These are phyloP conservation scores for Streptanthus diversifolius DNA, from an alignment of 345 rosid species.

Conservation along the genomic window DNA sequence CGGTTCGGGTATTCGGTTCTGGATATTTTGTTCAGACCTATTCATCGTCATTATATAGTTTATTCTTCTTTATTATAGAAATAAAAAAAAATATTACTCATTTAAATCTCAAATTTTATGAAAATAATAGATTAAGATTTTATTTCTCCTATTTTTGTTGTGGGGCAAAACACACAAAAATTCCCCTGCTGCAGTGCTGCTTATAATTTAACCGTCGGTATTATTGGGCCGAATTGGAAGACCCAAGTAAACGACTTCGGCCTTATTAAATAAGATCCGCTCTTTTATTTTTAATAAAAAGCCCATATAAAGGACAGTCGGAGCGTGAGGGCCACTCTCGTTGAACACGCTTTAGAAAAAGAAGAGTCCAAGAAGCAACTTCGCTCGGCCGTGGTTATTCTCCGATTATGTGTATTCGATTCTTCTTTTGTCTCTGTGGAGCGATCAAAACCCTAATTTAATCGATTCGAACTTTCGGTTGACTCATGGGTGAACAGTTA, in stretches of 20 bases:
- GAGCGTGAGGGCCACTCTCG: constrained; percentile 21
- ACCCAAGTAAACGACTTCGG: background rate
- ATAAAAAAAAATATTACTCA: background rate
- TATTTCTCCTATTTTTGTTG: too few relatives aligned
- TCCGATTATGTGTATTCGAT: constrained; percentile 13
- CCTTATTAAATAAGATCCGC: background rate
- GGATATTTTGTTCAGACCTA: too few relatives aligned
- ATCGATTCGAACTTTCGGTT: constrained; percentile 10
- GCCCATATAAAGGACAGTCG: background rate
- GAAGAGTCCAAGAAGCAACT: constrained; percentile 2
- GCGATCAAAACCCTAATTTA: constrained; percentile 5
- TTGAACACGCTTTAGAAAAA: constrained; percentile 10
- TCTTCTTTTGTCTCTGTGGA: constrained; percentile 11
- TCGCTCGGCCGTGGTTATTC: constrained; percentile 28
- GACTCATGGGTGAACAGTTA: constrained; percentile 68
- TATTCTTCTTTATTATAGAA: background rate
- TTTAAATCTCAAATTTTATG: background rate
- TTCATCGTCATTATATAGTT: background rate
- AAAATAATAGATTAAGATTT: background rate
- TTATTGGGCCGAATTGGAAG: background rate
- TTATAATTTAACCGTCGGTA: background rate
- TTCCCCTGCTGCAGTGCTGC: too few relatives aligned
- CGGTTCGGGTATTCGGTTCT: too few relatives aligned
- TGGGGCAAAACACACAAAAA: too few relatives aligned
- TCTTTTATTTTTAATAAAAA: background rate